Percentiles rank a stretch among this genome's conserved stretches.
phyloP scores from a whole-genome alignment of 169 alveolate species.

The Plasmodium relictum region DNA sequence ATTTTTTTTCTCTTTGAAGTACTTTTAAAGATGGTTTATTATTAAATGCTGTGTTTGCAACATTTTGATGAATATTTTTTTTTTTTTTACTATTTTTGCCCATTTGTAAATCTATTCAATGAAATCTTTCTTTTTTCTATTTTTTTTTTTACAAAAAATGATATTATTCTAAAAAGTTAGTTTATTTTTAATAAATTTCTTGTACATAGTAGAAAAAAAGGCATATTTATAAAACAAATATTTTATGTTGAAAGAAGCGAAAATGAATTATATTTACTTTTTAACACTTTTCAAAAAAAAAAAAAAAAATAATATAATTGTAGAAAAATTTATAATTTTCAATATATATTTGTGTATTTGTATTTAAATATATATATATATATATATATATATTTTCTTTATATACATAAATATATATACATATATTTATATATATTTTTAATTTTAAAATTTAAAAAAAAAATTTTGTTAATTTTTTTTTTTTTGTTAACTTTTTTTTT shows the following conservation, averaged over 20 bases:
- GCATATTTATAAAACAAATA: not conserved
- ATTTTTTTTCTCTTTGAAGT: slow-evolving; percentile 24
- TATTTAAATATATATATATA: not conserved
- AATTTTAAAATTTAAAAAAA: too few species aligned
- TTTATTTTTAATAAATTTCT: not conserved
- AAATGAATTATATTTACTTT: not conserved
- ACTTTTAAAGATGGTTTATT: slow-evolving; percentile 63
- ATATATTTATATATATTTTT: too few species aligned
- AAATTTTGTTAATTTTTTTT: slow-evolving; percentile 14
- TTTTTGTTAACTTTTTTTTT: not conserved
- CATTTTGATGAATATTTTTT: slow-evolving; percentile 45
- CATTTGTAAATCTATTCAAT: slow-evolving; percentile 38
- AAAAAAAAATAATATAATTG: not conserved
- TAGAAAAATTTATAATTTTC: too few species aligned
- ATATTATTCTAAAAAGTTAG: not conserved
- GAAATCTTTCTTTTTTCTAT: not conserved
- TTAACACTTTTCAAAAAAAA: too few species aligned
- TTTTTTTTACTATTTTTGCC: slow-evolving; percentile 39
- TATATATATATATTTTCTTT: not conserved
- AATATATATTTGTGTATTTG: not conserved
- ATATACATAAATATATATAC: not conserved
- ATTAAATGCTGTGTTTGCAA: slow-evolving; percentile 55
- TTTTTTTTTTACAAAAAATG: not conserved
- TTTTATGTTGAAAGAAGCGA: not conserved
- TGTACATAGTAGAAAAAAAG: not conserved